A percentile compares a stretch with the other conserved stretches of the same genome.
Conservation (phyloP, 495 filamentous ascomycete species). For the Lentithecium fluviatile region DNA sequence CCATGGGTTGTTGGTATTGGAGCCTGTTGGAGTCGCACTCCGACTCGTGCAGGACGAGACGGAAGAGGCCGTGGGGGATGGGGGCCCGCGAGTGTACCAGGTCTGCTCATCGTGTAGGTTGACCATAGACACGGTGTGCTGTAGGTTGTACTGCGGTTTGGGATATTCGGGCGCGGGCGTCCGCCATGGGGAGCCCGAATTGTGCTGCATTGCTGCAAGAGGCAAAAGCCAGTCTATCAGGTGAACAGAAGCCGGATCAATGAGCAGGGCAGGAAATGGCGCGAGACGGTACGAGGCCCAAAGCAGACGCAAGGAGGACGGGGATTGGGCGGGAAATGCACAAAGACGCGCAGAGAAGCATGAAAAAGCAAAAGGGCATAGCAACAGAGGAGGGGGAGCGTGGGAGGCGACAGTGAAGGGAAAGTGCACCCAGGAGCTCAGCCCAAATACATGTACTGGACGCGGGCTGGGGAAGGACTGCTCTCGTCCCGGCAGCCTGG, state of each 20-base stretch:
- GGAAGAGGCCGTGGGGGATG: conserved; percentile 33
- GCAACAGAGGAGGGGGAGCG: conserved; percentile 19
- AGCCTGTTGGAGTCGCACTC: conserved; percentile 31
- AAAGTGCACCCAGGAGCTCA: conserved; percentile 30
- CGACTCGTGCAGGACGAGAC: conserved; percentile 32
- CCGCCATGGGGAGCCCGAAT: conserved; percentile 31
- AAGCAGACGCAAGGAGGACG: conserved; percentile 15
- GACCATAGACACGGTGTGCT: conserved; percentile 32
- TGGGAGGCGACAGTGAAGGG: conserved; percentile 32
- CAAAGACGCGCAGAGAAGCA: conserved; percentile 16
- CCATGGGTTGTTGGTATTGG: conserved; percentile 31
- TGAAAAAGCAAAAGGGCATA: conserved; percentile 37
- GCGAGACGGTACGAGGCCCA: conserved; percentile 15
- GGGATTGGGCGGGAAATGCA: conserved; percentile 25
- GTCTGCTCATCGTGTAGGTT: conserved; percentile 32
- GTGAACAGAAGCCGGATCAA: conserved; percentile 29
- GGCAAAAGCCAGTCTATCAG: conserved; percentile 27
- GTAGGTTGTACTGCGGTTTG: conserved; percentile 26
- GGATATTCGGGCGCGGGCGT: conserved; percentile 13
- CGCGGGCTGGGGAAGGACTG: conserved; percentile 19
- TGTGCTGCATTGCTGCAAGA: conserved; percentile 35
- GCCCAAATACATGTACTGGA: conserved; percentile 33
- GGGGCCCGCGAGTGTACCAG: conserved; percentile 27
- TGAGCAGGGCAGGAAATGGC: conserved; percentile 27
- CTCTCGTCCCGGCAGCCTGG: conserved; percentile 22